Conservation (phyloP, 495 filamentous ascomycete genomes). For the Physcia stellaris region DNA sequence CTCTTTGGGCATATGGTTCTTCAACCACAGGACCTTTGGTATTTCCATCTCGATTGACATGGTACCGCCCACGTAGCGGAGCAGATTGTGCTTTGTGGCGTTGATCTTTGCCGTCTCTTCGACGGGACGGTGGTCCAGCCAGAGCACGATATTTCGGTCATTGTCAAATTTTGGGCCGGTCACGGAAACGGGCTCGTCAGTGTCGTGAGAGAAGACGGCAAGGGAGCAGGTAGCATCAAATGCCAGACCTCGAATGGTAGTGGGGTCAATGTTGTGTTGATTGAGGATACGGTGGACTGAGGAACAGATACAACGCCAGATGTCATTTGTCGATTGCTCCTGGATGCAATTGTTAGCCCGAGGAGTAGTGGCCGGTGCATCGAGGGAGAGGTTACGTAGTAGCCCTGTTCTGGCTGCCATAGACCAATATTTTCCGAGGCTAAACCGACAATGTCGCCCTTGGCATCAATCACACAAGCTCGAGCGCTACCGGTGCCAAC, state of each 20-base stretch:
- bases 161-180: constrained; percentile 75
- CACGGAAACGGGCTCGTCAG: constrained; percentile 77
- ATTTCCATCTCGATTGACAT: constrained; percentile 99
- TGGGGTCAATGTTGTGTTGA: constrained; percentile 62
- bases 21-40: constrained; percentile 93
- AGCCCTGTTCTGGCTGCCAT: constrained; percentile 83
- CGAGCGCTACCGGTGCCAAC: constrained; percentile 91
- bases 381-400: constrained; percentile 48
- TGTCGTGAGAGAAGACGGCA: constrained; percentile 75
- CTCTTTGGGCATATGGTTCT: constrained; percentile 92
- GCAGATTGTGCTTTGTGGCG: constrained; percentile 77
- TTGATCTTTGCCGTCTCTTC: constrained; percentile 87
- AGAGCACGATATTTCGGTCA: constrained; percentile 81
- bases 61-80: constrained; percentile 87
- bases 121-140: constrained; percentile 84
- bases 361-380: constrained; percentile 4
- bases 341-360: constrained; percentile 22
- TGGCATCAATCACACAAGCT: constrained; percentile 82
- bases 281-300: constrained; percentile 66
- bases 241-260: constrained; percentile 69
- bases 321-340: constrained; percentile 97
- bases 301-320: constrained; percentile 80
- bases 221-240: constrained; percentile 97
- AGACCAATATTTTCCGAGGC: constrained; percentile 83
- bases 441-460: constrained; percentile 84